Percentiles rank a stretch among this genome's conserved stretches.
Evolutionary conservation across 2,329 filamentous ascomycete species (phyloP).

Genomic region (Fusarium torreyae): DNA sequence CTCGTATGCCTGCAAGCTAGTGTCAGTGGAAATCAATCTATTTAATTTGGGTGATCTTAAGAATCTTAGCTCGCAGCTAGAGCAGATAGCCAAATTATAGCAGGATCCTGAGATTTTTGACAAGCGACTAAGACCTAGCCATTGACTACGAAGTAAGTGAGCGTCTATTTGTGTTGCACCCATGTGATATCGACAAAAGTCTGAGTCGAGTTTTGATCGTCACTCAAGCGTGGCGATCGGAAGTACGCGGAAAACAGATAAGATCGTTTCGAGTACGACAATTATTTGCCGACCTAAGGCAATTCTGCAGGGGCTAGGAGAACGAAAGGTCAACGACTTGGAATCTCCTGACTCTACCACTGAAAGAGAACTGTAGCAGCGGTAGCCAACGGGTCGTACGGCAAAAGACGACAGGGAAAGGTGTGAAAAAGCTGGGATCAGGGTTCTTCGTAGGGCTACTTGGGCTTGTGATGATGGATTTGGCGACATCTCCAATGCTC

Average conservation of each 20-base stretch:
- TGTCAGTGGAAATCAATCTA: conserved; percentile 4
- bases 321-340: conserved; percentile 6
- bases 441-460: conserved; percentile 32
- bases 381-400: conserved; percentile 30
- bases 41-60: conserved; percentile 3
- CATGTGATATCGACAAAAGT: background rate
- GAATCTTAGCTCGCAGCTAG: background rate
- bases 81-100: background rate
- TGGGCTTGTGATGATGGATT: background rate
- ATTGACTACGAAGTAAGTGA: background rate
- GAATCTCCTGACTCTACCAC: conserved; percentile 32
- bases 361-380: conserved; percentile 31
- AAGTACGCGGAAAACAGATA: conserved; percentile 3
- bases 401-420: conserved; percentile 21
- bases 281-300: conserved; percentile 6
- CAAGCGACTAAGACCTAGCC: background rate
- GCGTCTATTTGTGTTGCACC: background rate
- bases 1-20: background rate
- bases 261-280: conserved; percentile 17
- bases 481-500: conserved; percentile 4
- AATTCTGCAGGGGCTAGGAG: conserved; percentile 8
- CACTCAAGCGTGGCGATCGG: conserved; percentile 2
- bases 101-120: background rate
- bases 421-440: conserved; percentile 22
- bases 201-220: background rate